Conservation (phyloP, 148 eudicot species). For the Dysphania ambrosioides region DNA sequence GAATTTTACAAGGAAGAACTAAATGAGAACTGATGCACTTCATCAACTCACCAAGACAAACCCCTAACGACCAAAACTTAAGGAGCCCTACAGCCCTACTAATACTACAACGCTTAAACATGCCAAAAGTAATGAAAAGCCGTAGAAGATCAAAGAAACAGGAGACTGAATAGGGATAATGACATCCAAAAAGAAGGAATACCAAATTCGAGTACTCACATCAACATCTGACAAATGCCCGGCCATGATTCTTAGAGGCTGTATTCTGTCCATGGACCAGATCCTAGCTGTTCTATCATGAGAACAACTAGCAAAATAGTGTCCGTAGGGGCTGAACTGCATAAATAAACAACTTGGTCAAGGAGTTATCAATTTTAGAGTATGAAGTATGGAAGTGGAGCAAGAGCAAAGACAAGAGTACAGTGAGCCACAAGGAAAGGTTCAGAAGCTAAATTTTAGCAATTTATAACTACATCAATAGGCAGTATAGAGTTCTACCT, state of each 20-base stretch:
- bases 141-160: not conserved
- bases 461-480: not conserved
- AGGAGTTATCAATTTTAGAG: conserved; percentile 3
- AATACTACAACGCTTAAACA: not conserved
- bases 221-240: conserved; percentile 99
- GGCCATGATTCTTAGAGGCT: conserved; percentile 97
- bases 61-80: not conserved
- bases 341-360: conserved; percentile 29
- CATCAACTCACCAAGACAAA: not conserved
- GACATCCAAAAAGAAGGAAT: not conserved
- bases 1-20: not conserved
- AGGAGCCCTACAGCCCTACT: not conserved
- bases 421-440: not conserved
- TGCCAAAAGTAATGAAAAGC: not conserved
- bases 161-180: not conserved
- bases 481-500: conserved; percentile 42
- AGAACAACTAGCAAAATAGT: conserved; percentile 95
- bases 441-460: not conserved
- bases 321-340: conserved; percentile 97
- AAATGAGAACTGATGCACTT: not conserved
- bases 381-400: conserved; percentile 7
- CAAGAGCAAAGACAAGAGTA: conserved; percentile 1
- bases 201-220: conserved; percentile 44
- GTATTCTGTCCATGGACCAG: conserved; percentile 94
- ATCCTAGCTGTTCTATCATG: conserved; percentile 98